Evolutionary conservation across 140 eudicot species (phyloP).

Genomic region (Cichorium intybus): DNA sequence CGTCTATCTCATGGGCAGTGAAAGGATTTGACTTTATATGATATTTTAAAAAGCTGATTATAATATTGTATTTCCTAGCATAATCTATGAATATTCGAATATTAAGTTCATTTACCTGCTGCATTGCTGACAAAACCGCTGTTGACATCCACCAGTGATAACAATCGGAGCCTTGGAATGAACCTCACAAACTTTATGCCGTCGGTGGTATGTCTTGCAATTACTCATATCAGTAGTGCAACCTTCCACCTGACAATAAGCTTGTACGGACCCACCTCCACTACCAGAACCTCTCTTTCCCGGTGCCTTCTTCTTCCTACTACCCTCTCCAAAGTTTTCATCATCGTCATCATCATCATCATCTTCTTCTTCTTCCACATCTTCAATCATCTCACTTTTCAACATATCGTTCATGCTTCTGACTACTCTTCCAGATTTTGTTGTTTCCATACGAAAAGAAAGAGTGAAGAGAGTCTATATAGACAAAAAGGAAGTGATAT

Average conservation of each 20-base stretch:
- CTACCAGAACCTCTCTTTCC: slow-evolving; percentile 48
- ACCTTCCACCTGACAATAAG: slow-evolving; percentile 68
- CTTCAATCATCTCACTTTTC: slow-evolving; percentile 39
- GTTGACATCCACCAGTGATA: slow-evolving; percentile 46
- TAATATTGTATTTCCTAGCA: not conserved
- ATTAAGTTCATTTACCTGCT: slow-evolving; percentile 61
- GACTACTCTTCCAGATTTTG: slow-evolving; percentile 48
- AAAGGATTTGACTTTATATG: not conserved
- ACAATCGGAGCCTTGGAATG: slow-evolving; percentile 83
- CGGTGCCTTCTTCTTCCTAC: slow-evolving; percentile 41
- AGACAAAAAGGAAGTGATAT: slow-evolving; percentile 13
- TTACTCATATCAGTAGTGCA: slow-evolving; percentile 59
- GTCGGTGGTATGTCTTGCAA: slow-evolving; percentile 72
- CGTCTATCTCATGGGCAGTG: not conserved
- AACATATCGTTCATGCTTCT: slow-evolving; percentile 36
- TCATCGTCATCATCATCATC: slow-evolving; percentile 49
- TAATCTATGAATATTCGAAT: not conserved
- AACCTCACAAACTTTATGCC: slow-evolving; percentile 82
- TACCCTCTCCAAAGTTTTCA: slow-evolving; percentile 44
- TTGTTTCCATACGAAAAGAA: slow-evolving; percentile 43
- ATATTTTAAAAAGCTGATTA: not conserved
- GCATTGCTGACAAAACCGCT: slow-evolving; percentile 96
- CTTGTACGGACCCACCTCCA: slow-evolving; percentile 47
- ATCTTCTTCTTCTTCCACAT: slow-evolving; percentile 38
- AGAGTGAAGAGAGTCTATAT: slow-evolving; percentile 24